Evolutionary conservation across 2,329 filamentous ascomycete genomes (phyloP).

Genomic region (Sphaerulina populicola): DNA sequence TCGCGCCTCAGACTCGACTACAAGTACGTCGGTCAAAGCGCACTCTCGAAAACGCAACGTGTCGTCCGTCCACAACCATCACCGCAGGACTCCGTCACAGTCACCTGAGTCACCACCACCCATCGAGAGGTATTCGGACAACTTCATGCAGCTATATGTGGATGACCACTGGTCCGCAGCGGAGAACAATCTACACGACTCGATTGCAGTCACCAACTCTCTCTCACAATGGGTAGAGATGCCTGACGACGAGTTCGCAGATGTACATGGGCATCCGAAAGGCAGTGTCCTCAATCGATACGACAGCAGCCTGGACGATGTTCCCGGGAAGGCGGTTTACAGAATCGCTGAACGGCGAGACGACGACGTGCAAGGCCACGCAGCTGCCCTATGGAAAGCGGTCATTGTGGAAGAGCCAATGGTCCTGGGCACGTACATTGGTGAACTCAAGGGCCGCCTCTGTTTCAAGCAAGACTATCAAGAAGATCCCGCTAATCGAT

Average conservation of each 20-base stretch:
- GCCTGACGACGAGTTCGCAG: conserved; percentile 45
- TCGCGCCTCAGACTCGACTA: conserved; percentile 65
- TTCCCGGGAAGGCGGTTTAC: conserved; percentile 44
- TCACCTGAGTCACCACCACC: conserved; percentile 44
- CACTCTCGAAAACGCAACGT: conserved; percentile 54
- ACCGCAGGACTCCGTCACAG: conserved; percentile 66
- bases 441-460: conserved; percentile 59
- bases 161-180: conserved; percentile 47
- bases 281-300: conserved; percentile 64
- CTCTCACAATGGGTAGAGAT: conserved; percentile 74
- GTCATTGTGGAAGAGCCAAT: conserved; percentile 50
- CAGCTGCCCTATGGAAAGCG: conserved; percentile 64
- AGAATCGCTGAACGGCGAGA: conserved; percentile 48
- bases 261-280: conserved; percentile 41
- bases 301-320: conserved; percentile 48
- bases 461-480: conserved; percentile 43
- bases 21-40: conserved; percentile 46
- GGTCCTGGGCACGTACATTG: conserved; percentile 48
- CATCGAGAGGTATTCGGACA: conserved; percentile 37
- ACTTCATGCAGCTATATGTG: conserved; percentile 58
- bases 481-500: conserved; percentile 40
- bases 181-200: conserved; percentile 69
- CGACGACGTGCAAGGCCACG: conserved; percentile 44
- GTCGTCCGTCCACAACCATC: conserved; percentile 53
- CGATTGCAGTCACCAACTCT: conserved; percentile 63